phyloP scores from a whole-genome alignment of 768 basidiomycete genomes.

The Leccinum barrowsii region DNA sequence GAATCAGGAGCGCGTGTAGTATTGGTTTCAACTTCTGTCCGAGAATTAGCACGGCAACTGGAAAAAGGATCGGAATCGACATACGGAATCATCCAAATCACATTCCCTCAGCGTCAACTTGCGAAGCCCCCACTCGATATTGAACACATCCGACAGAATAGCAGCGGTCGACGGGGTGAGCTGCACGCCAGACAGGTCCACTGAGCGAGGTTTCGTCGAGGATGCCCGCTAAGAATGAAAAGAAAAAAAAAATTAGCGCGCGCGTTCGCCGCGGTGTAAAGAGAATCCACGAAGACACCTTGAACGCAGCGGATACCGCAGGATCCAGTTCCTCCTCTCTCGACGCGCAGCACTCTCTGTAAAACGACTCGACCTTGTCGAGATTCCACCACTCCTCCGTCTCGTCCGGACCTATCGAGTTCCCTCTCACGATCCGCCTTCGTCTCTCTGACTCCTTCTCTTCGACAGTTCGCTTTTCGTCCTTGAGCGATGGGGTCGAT shows the following conservation, averaged over 20 bases:
- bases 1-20: background rate
- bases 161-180: slow-evolving; percentile 42
- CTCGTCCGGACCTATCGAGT: slow-evolving; percentile 33
- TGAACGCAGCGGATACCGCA: slow-evolving; percentile 64
- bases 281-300: slow-evolving; percentile 39
- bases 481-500: slow-evolving; percentile 69
- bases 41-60: background rate
- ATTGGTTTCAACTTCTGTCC: background rate
- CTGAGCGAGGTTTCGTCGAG: background rate
- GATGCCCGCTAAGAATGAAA: background rate
- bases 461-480: slow-evolving; percentile 80
- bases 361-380: slow-evolving; percentile 49
- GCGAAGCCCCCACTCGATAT: slow-evolving; percentile 38
- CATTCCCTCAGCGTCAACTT: slow-evolving; percentile 48
- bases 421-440: slow-evolving; percentile 61
- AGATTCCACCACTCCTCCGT: slow-evolving; percentile 72
- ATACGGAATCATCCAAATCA: background rate
- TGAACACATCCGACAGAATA: slow-evolving; percentile 86
- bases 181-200: background rate
- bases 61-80: background rate
- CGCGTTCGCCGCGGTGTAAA: background rate
- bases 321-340: slow-evolving; percentile 66
- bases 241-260: slow-evolving; percentile 22
- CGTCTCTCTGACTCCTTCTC: slow-evolving; percentile 70
- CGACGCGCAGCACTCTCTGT: slow-evolving; percentile 78